These are phyloP conservation scores for Cardiospermum halicacabum DNA, from an alignment of 345 rosid species.

Conservation along the genomic window DNA sequence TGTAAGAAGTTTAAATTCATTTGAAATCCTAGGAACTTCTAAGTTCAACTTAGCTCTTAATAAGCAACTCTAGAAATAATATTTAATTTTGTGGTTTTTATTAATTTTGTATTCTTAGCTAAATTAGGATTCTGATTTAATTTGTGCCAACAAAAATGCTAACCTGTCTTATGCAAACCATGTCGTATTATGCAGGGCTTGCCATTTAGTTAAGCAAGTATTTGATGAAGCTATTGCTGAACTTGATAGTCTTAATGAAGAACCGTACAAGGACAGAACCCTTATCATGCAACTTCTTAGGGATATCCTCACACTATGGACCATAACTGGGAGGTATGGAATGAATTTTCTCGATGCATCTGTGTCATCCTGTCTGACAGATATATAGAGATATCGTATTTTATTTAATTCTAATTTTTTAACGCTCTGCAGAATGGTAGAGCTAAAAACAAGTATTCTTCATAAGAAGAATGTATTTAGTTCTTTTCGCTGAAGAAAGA, in stretches of 20 bases:
- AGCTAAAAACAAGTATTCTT: too few relatives aligned
- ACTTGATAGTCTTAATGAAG: slow-evolving; percentile 83
- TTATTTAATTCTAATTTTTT: too few relatives aligned
- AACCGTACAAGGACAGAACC: slow-evolving; percentile 84
- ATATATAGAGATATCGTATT: background rate
- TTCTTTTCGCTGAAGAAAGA: background rate
- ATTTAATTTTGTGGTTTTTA: background rate
- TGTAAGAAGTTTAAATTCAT: too few relatives aligned
- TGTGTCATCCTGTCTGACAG: background rate
- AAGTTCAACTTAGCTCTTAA: too few relatives aligned
- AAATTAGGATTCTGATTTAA: background rate
- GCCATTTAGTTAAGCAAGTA: slow-evolving; percentile 80
- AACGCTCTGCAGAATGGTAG: too few relatives aligned
- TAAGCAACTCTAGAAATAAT: too few relatives aligned
- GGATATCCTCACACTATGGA: slow-evolving; percentile 84
- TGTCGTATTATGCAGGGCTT: slow-evolving; percentile 47
- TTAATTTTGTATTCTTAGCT: background rate
- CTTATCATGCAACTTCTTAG: slow-evolving; percentile 89
- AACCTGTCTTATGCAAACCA: slow-evolving; percentile 6
- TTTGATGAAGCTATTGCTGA: slow-evolving; percentile 87
- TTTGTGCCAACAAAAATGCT: background rate
- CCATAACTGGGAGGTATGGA: slow-evolving; percentile 74
- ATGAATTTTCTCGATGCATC: background rate
- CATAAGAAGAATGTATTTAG: background rate
- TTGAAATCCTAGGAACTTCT: too few relatives aligned